These are phyloP conservation scores for Solanum lignicaule DNA, from an alignment of 257 asterid species.

Conservation along the genomic window DNA sequence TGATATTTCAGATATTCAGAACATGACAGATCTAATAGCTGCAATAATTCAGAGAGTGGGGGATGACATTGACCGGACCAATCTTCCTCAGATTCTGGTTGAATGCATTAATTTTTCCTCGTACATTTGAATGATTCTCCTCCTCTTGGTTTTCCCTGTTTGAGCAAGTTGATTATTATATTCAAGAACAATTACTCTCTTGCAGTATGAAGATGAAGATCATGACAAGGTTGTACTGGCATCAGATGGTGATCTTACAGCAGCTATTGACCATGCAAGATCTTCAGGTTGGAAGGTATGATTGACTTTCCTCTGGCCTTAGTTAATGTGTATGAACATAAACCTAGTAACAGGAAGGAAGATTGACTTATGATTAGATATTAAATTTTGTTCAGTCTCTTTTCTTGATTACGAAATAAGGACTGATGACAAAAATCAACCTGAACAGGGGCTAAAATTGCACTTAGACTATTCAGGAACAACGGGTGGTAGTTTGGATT, in stretches of 20 bases:
- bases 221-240: conserved; percentile 80
- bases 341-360: not conserved
- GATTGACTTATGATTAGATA: not conserved
- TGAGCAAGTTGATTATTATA: not conserved
- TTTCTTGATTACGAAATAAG: not conserved
- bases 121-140: not conserved
- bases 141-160: not conserved
- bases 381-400: not conserved
- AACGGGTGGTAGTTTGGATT: conserved; percentile 23
- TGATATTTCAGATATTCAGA: conserved; percentile 45
- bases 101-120: not conserved
- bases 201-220: conserved; percentile 95
- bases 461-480: conserved; percentile 61
- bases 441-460: conserved; percentile 64
- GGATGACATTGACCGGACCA: conserved; percentile 72
- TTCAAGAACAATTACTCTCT: not conserved
- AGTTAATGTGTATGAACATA: not conserved
- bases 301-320: not conserved
- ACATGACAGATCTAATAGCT: conserved; percentile 61
- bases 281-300: conserved; percentile 90
- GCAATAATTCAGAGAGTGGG: conserved; percentile 93
- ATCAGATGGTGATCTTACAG: conserved; percentile 84
- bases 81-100: conserved; percentile 91
- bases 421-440: not conserved
- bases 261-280: conserved; percentile 85